Evolutionary conservation across 257 asterid genomes (phyloP), one percentile per base, ranked within the genome.

Genomic region (Solanum lycopersicoides): DNA sequence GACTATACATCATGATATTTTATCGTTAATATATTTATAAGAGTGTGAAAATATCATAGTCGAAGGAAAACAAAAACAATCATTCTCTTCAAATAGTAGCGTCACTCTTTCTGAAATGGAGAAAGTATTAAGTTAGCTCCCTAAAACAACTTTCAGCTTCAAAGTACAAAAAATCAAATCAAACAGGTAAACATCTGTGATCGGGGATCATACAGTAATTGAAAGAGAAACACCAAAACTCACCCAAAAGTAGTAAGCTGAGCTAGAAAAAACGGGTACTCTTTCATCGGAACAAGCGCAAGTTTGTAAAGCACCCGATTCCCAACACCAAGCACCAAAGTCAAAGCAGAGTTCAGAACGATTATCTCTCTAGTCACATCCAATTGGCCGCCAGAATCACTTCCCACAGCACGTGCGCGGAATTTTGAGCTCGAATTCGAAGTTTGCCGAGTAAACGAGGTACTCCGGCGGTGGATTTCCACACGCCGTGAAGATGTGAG

Each of bases 271-370:
- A 95, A 94, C 20, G 98, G 98, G 88, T 91, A 93, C 71, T 94
- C 95, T 93, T 94, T 94, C 98, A 95, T 89, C 32, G 98, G 98
- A 86, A 94, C 98, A 88, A 95, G 98, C 15, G 98, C 97, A 86
- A 95, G 97, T 90, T 94, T 95, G 92, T 94, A 93, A 47, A 95
- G 94, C 86, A 95, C 98, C 18, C 98, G 95, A 90, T 95, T 95
- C 47, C 95, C 96, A 79, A 94, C 90, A 25, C 96, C 98, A 13
- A 95, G 91, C 5, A 90, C 92, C 20, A 94, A 74, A 15, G 98
- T 92, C 85, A 90, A 88, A 12, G 93, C 89, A 63, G 97, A 91
- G 90, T 95, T 91, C 16, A 89, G 86, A 68, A 90, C 84, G 14
- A 93, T 89, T 77, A 89, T 77, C 71, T 88, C 85, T 71, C 91